Evolutionary conservation across 257 asterid genomes (phyloP).

Genomic region (Petrea volubilis): DNA sequence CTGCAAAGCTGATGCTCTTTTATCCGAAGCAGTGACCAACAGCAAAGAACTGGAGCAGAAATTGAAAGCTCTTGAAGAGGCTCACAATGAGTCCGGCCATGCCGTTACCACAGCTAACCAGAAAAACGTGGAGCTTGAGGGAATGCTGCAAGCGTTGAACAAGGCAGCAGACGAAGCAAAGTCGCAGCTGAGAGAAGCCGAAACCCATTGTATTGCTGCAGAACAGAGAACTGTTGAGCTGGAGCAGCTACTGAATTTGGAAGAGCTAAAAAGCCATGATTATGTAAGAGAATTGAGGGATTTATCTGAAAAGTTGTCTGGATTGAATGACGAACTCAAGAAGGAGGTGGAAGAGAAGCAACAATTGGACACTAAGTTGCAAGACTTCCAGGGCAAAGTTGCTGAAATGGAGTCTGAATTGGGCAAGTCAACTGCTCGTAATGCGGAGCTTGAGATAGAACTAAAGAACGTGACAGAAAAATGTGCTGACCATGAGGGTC

Average conservation of each 20-base stretch:
- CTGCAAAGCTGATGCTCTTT: constrained; percentile 67
- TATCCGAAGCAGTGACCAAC: constrained; percentile 72
- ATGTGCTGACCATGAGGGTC: constrained; percentile 69
- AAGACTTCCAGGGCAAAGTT: constrained; percentile 55
- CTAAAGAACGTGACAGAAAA: constrained; percentile 49
- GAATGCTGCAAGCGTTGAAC: constrained; percentile 41
- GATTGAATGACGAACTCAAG: constrained; percentile 44
- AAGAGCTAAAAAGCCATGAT: constrained; percentile 56
- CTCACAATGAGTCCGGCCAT: constrained; percentile 61
- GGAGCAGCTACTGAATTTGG: constrained; percentile 61
- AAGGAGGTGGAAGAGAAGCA: constrained; percentile 60
- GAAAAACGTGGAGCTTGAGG: constrained; percentile 69
- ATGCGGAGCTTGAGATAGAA: constrained; percentile 71
- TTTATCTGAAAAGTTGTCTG: constrained; percentile 51
- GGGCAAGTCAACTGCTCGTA: constrained; percentile 43
- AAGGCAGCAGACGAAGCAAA: constrained; percentile 61
- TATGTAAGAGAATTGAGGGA: constrained; percentile 56
- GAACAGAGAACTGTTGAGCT: constrained; percentile 67
- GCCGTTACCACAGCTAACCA: constrained; percentile 47
- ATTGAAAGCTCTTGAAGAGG: constrained; percentile 65
- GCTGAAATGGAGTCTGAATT: constrained; percentile 53
- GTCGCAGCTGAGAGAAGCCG: constrained; percentile 50
- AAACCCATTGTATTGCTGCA: constrained; percentile 54
- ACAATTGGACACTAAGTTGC: constrained; percentile 44
- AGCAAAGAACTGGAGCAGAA: constrained; percentile 73